Percentiles rank a stretch among this genome's conserved stretches.
Evolutionary conservation across 2,329 filamentous ascomycete species (phyloP).

Genomic region (Pseudomassariella vexata): DNA sequence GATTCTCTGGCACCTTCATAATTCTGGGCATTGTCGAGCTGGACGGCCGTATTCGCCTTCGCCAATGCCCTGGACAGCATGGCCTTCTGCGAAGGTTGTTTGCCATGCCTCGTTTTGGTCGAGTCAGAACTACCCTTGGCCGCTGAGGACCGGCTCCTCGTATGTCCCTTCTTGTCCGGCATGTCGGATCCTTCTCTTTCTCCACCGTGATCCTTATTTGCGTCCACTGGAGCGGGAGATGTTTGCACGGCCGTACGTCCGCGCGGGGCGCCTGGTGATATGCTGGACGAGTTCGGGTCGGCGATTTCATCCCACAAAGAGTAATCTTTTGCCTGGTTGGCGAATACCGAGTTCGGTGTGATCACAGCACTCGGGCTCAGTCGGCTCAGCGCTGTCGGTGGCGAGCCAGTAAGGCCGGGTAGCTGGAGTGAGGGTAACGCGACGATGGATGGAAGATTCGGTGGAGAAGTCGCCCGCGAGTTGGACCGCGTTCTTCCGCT

Average conservation of each 20-base stretch:
- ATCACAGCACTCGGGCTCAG: conserved; percentile 14
- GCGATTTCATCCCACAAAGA: conserved; percentile 20
- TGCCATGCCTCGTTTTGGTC: conserved; percentile 26
- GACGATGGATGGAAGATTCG: conserved; percentile 34
- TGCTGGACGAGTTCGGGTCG: conserved; percentile 13
- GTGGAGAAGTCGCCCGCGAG: conserved; percentile 23
- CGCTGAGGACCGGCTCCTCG: conserved; percentile 38
- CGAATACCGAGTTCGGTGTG: conserved; percentile 16
- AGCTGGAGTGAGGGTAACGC: conserved; percentile 33
- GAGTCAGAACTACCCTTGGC: conserved; percentile 40
- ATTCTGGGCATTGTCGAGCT: conserved; percentile 93
- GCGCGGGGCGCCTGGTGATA: conserved; percentile 15
- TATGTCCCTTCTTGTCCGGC: conserved; percentile 34
- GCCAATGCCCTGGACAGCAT: conserved; percentile 95
- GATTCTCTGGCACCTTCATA: conserved; percentile 86
- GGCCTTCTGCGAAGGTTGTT: conserved; percentile 71
- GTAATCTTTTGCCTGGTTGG: conserved; percentile 13
- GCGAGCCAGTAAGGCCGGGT: conserved; percentile 9
- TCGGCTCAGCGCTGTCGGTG: conserved; percentile 15
- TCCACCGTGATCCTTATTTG: too few species aligned
- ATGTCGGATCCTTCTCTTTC: conserved; percentile 23
- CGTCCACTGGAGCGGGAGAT: conserved; percentile 19
- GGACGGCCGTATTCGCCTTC: conserved; percentile 91
- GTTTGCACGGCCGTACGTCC: conserved; percentile 15
- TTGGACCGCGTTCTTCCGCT: conserved; percentile 6